Evolutionary conservation across 805 yeast genomes (phyloP).

Genomic region (Wickerhamiella azyma): DNA sequence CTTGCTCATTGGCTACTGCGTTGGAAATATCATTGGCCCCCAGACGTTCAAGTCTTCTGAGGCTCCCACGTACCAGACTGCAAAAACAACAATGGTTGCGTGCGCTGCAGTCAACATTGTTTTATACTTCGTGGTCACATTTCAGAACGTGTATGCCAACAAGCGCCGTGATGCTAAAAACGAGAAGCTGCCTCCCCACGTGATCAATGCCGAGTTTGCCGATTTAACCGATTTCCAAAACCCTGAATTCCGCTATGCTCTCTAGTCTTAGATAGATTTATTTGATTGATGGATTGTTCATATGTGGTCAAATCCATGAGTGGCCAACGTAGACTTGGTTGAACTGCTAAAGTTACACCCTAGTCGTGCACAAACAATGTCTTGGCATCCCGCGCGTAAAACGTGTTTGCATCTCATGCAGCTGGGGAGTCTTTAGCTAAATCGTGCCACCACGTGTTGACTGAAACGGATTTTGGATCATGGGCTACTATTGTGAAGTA

Average conservation of each 20-base stretch:
- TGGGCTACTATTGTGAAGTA: no score
- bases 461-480: no score
- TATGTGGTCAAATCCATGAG: no score
- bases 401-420: no score
- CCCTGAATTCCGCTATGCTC: constrained; percentile 34
- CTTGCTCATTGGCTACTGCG: constrained; percentile 49
- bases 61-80: constrained; percentile 46
- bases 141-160: constrained; percentile 8
- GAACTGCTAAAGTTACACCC: no score
- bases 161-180: constrained; percentile 8
- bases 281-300: no score
- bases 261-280: no score
- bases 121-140: constrained; percentile 20
- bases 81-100: constrained; percentile 42
- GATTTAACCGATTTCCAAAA: constrained; percentile 42
- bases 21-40: constrained; percentile 64
- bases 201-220: constrained; percentile 24
- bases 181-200: background rate
- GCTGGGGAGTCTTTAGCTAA: no score
- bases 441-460: no score
- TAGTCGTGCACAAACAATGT: no score
- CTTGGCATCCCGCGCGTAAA: no score
- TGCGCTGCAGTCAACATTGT: constrained; percentile 32
- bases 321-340: no score
- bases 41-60: constrained; percentile 46